These are phyloP conservation scores for Phytophthora citricola DNA, from an alignment of 352 stramenopile genomes.

Conservation along the genomic window DNA sequence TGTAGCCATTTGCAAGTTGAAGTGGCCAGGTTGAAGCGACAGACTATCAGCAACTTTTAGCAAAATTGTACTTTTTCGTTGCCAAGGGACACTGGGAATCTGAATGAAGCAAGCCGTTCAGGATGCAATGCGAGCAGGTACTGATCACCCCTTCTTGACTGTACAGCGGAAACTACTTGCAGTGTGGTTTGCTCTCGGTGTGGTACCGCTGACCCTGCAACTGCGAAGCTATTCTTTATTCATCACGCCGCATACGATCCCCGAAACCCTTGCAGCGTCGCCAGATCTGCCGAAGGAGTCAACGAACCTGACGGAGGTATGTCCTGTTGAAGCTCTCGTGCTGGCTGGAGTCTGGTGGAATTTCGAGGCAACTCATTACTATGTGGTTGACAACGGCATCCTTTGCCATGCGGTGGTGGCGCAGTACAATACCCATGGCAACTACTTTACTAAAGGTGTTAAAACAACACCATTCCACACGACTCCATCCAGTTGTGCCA, in stretches of 20 bases:
- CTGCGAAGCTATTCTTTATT: slow-evolving; percentile 32
- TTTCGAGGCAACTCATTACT: slow-evolving; percentile 25
- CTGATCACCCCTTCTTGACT: slow-evolving; percentile 1
- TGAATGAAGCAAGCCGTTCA: background rate
- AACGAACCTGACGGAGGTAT: slow-evolving; percentile 8
- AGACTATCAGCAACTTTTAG: slow-evolving; percentile 6
- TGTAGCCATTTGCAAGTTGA: slow-evolving; percentile 29
- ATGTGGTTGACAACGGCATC: background rate
- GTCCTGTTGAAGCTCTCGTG: slow-evolving; percentile 13
- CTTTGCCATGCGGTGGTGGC: slow-evolving; percentile 27
- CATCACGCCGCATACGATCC: slow-evolving; percentile 25
- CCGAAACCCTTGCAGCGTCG: slow-evolving; percentile 9
- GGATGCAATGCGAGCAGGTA: background rate
- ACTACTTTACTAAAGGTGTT: slow-evolving; percentile 16
- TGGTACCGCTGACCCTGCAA: slow-evolving; percentile 25
- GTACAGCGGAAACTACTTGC: slow-evolving; percentile 10
- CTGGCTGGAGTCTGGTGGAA: slow-evolving; percentile 26
- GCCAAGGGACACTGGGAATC: background rate
- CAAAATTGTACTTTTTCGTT: background rate
- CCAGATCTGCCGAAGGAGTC: slow-evolving; percentile 5
- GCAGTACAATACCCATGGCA: slow-evolving; percentile 30
- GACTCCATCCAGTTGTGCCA: slow-evolving; percentile 13
- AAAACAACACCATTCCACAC: slow-evolving; percentile 2
- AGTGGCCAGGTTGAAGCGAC: slow-evolving; percentile 18
- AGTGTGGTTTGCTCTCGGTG: slow-evolving; percentile 19